Percentiles rank a stretch among this genome's conserved stretches.
phyloP scores from a whole-genome alignment of 192 early-diverging fungal species.

The Haplosporangium gracile region DNA sequence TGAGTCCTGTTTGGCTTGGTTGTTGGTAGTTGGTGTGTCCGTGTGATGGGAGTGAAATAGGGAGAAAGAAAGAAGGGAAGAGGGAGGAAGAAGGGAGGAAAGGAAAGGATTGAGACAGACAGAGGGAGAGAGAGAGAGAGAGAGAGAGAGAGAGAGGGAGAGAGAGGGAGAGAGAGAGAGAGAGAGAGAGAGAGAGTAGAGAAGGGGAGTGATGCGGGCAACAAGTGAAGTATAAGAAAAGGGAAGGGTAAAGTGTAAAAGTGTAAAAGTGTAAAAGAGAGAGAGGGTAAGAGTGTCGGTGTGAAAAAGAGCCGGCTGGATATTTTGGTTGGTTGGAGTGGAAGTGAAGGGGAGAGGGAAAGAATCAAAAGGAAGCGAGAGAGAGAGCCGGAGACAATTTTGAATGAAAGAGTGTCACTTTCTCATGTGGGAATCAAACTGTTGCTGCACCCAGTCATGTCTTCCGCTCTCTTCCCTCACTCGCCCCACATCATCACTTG shows the following conservation, averaged over 20 bases:
- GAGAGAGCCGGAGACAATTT: not conserved
- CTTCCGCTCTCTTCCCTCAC: not conserved
- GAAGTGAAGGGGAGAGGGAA: not conserved
- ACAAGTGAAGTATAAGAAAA: not conserved
- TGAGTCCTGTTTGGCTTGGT: not conserved
- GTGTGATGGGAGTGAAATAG: too few species aligned
- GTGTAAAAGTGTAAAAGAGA: too few species aligned
- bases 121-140: too few species aligned
- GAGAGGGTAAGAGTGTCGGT: not conserved
- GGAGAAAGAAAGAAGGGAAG: too few species aligned
- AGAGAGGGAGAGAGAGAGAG: not conserved
- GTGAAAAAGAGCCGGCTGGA: not conserved
- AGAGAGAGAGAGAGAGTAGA: not conserved
- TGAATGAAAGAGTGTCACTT: not conserved
- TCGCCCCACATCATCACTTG: not conserved
- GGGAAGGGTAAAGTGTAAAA: not conserved
- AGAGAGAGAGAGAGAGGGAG: not conserved
- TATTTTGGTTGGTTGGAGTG: not conserved
- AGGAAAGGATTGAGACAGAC: too few species aligned
- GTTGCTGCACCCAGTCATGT: not conserved
- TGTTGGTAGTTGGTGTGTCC: too few species aligned
- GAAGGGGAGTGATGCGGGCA: not conserved
- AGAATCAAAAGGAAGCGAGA: not conserved
- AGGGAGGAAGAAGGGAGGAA: too few species aligned
- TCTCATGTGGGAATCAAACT: not conserved